Base-by-base conservation (phyloP, 2,329 filamentous ascomycete species). In the Emmonsia crescens region DNA sequence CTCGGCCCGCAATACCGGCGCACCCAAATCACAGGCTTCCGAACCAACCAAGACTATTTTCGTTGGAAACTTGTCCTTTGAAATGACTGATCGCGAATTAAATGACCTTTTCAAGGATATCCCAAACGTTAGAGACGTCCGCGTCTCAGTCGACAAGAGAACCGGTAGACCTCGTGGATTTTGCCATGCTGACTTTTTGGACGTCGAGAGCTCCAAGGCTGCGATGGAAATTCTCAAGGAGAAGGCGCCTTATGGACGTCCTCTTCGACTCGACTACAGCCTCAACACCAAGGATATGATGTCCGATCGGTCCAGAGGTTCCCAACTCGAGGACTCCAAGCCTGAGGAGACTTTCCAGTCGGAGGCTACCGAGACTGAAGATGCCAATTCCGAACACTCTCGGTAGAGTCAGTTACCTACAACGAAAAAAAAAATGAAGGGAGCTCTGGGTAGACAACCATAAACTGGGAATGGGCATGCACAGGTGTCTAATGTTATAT, bases 31-130 rank as follows among this genome's bases (percentile, higher is more conserved):
- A 4, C 29, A n/a, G 21, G 29, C 55, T 16, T 78, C 78, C 68
- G 67, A 76, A 48, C 85, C 86, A 2, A 82, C 82, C 59, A 84
- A 81, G 70, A 89, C 86, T 1, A 77, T 96, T 40, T 96, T 88
- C 78, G 83, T 96, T 67, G 90, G 91, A 67, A 94, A 94, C 78
- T 85, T 96, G 75, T 86, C 89, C 12, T 94, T 89, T 71, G 89
- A 95, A 76, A 88, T 92, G 78, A 89, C 88, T 9, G 91, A 96
- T 71, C 83, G 84, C 60, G 91, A 96, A 69, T 79, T 96, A 60
- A 91, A 92, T 75, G 81, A 85, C 60, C 75, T 95, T 31, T 93
- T 96, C 82, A 79, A 81, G 62, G 81, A 84, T 29, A 79, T 95
- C 63, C 78, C 82, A 57, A 87, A 89, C 72, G 82, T 93, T 56